Evolutionary conservation across 495 filamentous ascomycete genomes (phyloP).

Genomic region (Rusavskia elegans): DNA sequence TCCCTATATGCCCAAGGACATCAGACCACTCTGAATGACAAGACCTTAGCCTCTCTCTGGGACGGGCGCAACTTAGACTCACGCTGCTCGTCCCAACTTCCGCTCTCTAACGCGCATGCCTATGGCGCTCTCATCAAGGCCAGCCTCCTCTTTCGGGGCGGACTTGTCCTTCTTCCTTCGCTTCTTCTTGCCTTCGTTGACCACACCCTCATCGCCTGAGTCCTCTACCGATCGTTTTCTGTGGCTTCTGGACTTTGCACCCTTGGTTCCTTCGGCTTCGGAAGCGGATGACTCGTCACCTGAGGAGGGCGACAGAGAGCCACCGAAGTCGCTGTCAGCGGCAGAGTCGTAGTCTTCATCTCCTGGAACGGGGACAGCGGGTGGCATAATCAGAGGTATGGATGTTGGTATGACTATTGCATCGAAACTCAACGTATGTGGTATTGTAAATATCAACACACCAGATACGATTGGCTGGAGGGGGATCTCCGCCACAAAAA

Average conservation of each 20-base stretch:
- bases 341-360: constrained; percentile 5
- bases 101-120: constrained; percentile 77
- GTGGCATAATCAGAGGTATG: not conserved
- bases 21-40: not conserved
- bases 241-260: constrained; percentile 23
- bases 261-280: constrained; percentile 12
- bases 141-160: constrained; percentile 19
- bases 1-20: constrained; percentile 16
- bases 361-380: not conserved
- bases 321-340: constrained; percentile 14
- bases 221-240: constrained; percentile 24
- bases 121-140: constrained; percentile 38
- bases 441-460: no score
- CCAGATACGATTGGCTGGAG: no score
- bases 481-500: no score
- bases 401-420: no score
- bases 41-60: constrained; percentile 8
- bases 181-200: constrained; percentile 41
- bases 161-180: constrained; percentile 34
- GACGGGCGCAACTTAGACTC: not conserved
- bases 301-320: constrained; percentile 9
- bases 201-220: constrained; percentile 69
- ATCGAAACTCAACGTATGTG: no score
- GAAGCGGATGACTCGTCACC: constrained; percentile 6
- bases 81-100: constrained; percentile 45